Evolutionary conservation across 352 stramenopile genomes (phyloP).

Genomic region (Globisporangium perplexum): DNA sequence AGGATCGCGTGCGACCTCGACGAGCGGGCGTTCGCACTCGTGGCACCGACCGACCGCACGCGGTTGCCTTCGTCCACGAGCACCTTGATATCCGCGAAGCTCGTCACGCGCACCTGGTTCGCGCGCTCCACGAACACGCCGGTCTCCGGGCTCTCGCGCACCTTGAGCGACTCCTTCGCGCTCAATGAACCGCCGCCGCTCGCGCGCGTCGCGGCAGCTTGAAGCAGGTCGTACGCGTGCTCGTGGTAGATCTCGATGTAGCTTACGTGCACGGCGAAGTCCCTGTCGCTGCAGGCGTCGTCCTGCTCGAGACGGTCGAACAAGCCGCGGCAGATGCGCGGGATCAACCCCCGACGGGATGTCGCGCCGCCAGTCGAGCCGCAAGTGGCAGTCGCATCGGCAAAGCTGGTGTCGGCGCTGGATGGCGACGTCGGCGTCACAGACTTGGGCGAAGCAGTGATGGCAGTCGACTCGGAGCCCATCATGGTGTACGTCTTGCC

Average conservation of each 20-base stretch:
- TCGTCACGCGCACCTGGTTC: slow-evolving; percentile 34
- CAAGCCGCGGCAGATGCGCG: slow-evolving; percentile 51
- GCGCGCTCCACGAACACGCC: slow-evolving; percentile 65
- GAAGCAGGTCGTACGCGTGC: slow-evolving; percentile 63
- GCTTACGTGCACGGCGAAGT: slow-evolving; percentile 48
- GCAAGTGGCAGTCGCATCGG: background rate
- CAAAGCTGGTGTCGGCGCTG: background rate
- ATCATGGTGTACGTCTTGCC: slow-evolving; percentile 79
- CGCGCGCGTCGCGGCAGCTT: slow-evolving; percentile 1
- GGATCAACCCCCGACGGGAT: slow-evolving; percentile 38
- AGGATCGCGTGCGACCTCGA: slow-evolving; percentile 64
- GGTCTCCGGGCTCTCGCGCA: slow-evolving; percentile 65
- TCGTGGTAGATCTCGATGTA: slow-evolving; percentile 85
- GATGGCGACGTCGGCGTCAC: background rate
- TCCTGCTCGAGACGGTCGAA: slow-evolving; percentile 43
- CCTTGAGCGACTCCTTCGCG: slow-evolving; percentile 53
- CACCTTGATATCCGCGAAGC: slow-evolving; percentile 42
- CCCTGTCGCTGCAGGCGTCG: background rate
- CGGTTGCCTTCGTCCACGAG: slow-evolving; percentile 63
- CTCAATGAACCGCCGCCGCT: slow-evolving; percentile 3
- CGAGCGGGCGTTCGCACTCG: slow-evolving; percentile 37
- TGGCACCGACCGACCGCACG: slow-evolving; percentile 43
- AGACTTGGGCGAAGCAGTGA: background rate
- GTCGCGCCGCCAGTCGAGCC: background rate
- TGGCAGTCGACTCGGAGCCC: slow-evolving; percentile 18